Conservation (phyloP, 225 moss, liverwort and hornwort genomes). For the Bryoerythrophyllum caledonicum region DNA sequence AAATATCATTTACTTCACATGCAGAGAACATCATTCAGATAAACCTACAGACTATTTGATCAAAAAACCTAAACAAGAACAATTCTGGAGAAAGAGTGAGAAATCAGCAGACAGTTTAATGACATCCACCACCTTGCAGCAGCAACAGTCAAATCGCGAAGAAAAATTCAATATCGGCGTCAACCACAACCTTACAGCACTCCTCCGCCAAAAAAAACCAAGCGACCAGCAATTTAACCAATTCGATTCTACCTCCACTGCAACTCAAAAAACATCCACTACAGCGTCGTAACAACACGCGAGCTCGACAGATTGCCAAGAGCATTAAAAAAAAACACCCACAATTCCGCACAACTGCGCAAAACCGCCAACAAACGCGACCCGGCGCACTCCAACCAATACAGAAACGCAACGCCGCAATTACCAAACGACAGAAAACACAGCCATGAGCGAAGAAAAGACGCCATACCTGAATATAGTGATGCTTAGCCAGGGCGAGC, state of each 20-base stretch:
- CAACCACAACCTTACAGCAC: not conserved
- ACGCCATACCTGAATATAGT: slow-evolving; percentile 69
- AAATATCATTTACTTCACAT: not conserved
- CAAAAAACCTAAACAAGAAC: slow-evolving; percentile 4
- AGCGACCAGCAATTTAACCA: not conserved
- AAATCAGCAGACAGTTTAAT: slow-evolving; percentile 3
- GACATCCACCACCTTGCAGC: not conserved
- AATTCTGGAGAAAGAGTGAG: too few species aligned
- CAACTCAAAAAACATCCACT: not conserved
- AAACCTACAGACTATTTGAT: not conserved
- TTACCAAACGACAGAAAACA: too few species aligned
- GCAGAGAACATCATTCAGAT: not conserved
- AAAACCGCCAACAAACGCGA: slow-evolving; percentile 12
- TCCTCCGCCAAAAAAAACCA: not conserved
- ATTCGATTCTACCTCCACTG: slow-evolving; percentile 4
- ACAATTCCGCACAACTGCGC: slow-evolving; percentile 5
- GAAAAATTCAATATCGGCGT: slow-evolving; percentile 1
- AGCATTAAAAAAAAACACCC: not conserved
- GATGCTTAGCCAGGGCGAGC: slow-evolving; percentile 89
- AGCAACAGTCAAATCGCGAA: too few species aligned
- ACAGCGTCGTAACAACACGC: not conserved
- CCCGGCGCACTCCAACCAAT: not conserved
- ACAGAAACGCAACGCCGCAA: too few species aligned
- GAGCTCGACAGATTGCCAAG: not conserved
- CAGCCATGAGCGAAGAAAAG: not conserved